A percentile compares a stretch with the other conserved stretches of the same genome.
Evolutionary conservation across 2,329 filamentous ascomycete species (phyloP).

Genomic region (Hypoxylon sp.): DNA sequence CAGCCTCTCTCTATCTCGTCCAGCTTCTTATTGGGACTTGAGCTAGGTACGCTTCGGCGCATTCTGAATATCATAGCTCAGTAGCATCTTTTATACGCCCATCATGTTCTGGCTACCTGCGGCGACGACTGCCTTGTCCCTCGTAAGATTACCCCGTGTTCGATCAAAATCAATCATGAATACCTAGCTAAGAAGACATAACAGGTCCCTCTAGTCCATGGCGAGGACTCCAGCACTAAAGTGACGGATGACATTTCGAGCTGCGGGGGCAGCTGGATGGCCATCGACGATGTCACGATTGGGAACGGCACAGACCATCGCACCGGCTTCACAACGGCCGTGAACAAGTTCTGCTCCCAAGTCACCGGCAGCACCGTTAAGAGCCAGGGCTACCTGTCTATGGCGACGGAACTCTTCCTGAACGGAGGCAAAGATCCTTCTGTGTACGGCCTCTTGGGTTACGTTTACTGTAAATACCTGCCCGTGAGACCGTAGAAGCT

Average conservation of each 20-base stretch:
- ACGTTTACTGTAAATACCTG: slow-evolving; percentile 41
- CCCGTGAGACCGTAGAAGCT: neutral
- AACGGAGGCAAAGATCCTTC: slow-evolving; percentile 38
- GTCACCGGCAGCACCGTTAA: slow-evolving; percentile 36
- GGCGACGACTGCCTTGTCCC: neutral
- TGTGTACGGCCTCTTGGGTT: slow-evolving; percentile 42
- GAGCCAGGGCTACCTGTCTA: slow-evolving; percentile 40
- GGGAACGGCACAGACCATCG: slow-evolving; percentile 40
- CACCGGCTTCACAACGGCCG: slow-evolving; percentile 39
- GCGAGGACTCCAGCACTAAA: slow-evolving; percentile 3
- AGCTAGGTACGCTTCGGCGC: neutral
- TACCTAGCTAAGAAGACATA: neutral
- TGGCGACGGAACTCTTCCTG: slow-evolving; percentile 44
- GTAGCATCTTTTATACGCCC: neutral
- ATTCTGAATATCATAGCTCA: neutral
- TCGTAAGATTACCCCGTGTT: neutral
- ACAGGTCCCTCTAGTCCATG: neutral
- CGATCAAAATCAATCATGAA: neutral
- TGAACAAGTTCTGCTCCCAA: slow-evolving; percentile 39
- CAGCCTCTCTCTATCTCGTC: neutral
- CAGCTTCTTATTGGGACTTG: neutral
- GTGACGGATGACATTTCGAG: slow-evolving; percentile 41
- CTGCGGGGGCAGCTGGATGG: slow-evolving; percentile 41
- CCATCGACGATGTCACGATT: slow-evolving; percentile 39
- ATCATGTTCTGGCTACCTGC: neutral